Evolutionary conservation across 2,329 filamentous ascomycete species (phyloP).

Genomic region (Pyricularia sp.): DNA sequence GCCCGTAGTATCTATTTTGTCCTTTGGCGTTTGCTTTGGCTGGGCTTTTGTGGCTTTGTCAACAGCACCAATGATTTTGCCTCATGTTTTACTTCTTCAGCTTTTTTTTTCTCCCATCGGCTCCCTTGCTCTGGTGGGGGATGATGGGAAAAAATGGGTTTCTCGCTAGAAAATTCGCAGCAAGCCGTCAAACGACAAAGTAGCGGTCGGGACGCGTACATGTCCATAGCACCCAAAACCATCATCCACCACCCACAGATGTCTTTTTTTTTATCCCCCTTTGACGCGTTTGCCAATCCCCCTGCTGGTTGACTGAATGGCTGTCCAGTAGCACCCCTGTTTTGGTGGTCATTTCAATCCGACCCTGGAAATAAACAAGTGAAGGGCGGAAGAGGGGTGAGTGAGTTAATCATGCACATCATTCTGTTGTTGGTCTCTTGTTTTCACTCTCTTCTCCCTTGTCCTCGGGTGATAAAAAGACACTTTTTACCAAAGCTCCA

Average conservation of each 20-base stretch:
- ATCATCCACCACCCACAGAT: background rate
- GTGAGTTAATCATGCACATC: background rate
- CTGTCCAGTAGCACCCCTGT: background rate
- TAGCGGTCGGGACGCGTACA: background rate
- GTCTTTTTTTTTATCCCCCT: background rate
- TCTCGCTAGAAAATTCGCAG: background rate
- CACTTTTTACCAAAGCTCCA: background rate
- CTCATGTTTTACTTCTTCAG: background rate
- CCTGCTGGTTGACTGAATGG: background rate
- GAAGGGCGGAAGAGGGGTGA: background rate
- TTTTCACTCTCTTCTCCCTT: background rate
- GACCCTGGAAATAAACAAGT: background rate
- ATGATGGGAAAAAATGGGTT: background rate
- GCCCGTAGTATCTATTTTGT: background rate
- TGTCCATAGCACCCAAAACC: background rate
- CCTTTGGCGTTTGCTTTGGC: background rate
- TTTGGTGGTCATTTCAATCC: background rate
- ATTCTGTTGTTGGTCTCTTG: background rate
- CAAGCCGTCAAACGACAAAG: background rate
- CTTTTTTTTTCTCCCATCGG: background rate
- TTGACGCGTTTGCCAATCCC: background rate
- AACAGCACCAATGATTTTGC: background rate
- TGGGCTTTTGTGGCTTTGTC: background rate
- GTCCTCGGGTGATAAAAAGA: background rate
- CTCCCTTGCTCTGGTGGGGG: background rate